A percentile compares a stretch with the other conserved stretches of the same genome.
These are phyloP conservation scores for Starmerella ratchasimensis DNA, from an alignment of 805 yeast species.

Conservation along the genomic window DNA sequence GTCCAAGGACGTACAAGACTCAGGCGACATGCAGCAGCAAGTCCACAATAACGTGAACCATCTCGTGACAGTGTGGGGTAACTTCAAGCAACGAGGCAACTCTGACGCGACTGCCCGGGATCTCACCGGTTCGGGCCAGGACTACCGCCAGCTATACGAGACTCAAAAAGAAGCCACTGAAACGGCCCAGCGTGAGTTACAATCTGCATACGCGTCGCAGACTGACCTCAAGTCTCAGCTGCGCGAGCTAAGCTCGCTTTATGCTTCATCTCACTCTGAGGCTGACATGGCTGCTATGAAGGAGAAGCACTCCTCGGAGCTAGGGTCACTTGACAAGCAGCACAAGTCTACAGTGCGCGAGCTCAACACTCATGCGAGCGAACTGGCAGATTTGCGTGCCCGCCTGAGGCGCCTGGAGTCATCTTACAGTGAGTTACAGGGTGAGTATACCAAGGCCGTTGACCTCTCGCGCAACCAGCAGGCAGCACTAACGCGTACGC, in stretches of 20 bases:
- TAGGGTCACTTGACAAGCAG: conserved; percentile 9
- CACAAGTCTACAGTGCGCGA: conserved; percentile 4
- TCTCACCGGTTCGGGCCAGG: background rate
- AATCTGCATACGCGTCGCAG: conserved; percentile 20
- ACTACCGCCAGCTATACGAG: conserved; percentile 19
- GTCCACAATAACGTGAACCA: conserved; percentile 11
- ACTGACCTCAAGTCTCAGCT: conserved; percentile 20
- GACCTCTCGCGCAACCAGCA: conserved; percentile 62
- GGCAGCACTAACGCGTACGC: conserved; percentile 58
- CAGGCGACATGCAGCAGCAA: conserved; percentile 4
- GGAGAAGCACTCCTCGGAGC: conserved; percentile 11
- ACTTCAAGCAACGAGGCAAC: conserved; percentile 3
- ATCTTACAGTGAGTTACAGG: conserved; percentile 36
- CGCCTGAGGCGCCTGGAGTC: conserved; percentile 30
- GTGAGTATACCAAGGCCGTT: conserved; percentile 56
- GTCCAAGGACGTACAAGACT: background rate
- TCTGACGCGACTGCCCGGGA: conserved; percentile 4
- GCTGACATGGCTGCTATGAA: conserved; percentile 18
- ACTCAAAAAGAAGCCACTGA: conserved; percentile 23
- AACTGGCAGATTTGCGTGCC: conserved; percentile 18
- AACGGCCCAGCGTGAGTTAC: conserved; percentile 24
- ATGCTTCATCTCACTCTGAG: conserved; percentile 18
- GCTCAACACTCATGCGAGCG: conserved; percentile 2
- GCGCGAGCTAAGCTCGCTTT: conserved; percentile 16
- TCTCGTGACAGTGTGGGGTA: conserved; percentile 13